A percentile compares a stretch with the other conserved stretches of the same genome.
phyloP scores from a whole-genome alignment of 208 protist genomes.

The Blastocrithidia nonstop region DNA sequence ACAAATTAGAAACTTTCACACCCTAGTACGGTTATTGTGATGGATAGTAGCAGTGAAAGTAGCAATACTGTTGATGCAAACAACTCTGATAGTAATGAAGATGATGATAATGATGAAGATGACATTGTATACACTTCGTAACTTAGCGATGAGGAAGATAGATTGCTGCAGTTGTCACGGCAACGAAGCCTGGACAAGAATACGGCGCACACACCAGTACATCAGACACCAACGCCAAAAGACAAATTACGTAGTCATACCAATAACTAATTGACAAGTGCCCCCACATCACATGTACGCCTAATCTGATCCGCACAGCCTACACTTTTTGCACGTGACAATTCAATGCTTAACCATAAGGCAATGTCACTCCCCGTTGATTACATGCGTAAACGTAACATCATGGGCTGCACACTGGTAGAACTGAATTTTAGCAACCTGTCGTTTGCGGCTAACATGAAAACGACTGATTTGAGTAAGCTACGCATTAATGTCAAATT shows the following conservation, averaged over 20 bases:
- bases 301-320: no score
- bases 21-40: no score
- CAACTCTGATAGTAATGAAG: neutral
- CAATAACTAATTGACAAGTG: no score
- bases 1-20: no score
- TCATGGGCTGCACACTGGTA: no score
- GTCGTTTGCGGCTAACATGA: slow-evolving; percentile 39
- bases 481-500: slow-evolving; percentile 61
- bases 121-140: slow-evolving; percentile 27
- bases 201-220: neutral
- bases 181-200: slow-evolving; percentile 7
- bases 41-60: neutral
- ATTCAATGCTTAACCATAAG: no score
- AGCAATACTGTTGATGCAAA: slow-evolving; percentile 1
- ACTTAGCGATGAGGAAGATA: slow-evolving; percentile 28
- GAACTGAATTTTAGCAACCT: slow-evolving; percentile 50
- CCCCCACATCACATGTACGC: no score
- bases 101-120: slow-evolving; percentile 3
- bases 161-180: slow-evolving; percentile 17
- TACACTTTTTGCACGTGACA: no score
- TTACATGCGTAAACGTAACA: no score
- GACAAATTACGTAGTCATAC: no score
- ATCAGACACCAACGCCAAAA: no score
- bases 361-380: no score
- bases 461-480: slow-evolving; percentile 39